Conservation (phyloP, 306 rosid species). For the Pachyrhizus erosus region DNA sequence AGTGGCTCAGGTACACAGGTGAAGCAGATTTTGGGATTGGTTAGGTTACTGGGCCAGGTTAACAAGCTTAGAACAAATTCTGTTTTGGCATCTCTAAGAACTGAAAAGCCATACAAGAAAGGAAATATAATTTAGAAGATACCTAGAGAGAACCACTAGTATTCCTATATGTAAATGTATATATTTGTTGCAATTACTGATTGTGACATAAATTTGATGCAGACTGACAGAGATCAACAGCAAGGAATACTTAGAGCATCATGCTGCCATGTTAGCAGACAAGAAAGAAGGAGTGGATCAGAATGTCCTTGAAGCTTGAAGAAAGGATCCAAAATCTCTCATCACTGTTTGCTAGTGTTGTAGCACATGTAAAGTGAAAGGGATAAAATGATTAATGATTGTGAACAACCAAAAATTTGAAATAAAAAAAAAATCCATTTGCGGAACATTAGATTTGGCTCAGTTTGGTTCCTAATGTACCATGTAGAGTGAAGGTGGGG, state of each 20-base stretch:
- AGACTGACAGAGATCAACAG: constrained; percentile 96
- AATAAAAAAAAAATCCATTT: constrained; percentile 8
- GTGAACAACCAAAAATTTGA: constrained; percentile 24
- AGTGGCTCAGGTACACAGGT: not conserved
- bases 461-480: constrained; percentile 30
- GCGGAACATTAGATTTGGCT: constrained; percentile 25
- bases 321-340: constrained; percentile 16
- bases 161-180: not conserved
- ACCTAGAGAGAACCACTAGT: not conserved
- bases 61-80: not conserved
- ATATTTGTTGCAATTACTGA: constrained; percentile 41
- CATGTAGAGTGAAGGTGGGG: constrained; percentile 26
- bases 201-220: constrained; percentile 43
- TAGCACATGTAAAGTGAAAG: constrained; percentile 26
- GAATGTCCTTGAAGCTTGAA: constrained; percentile 48
- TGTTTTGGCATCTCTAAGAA: not conserved
- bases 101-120: not conserved
- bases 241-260: constrained; percentile 88
- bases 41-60: not conserved
- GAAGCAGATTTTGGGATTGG: not conserved
- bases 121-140: not conserved
- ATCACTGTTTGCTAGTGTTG: constrained; percentile 19
- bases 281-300: constrained; percentile 43
- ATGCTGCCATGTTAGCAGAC: constrained; percentile 65
- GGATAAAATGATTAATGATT: constrained; percentile 25